Percentiles rank a stretch among this genome's conserved stretches.
phyloP scores from a whole-genome alignment of 2,329 filamentous ascomycete species.

The Pseudohalonectria lignicola region DNA sequence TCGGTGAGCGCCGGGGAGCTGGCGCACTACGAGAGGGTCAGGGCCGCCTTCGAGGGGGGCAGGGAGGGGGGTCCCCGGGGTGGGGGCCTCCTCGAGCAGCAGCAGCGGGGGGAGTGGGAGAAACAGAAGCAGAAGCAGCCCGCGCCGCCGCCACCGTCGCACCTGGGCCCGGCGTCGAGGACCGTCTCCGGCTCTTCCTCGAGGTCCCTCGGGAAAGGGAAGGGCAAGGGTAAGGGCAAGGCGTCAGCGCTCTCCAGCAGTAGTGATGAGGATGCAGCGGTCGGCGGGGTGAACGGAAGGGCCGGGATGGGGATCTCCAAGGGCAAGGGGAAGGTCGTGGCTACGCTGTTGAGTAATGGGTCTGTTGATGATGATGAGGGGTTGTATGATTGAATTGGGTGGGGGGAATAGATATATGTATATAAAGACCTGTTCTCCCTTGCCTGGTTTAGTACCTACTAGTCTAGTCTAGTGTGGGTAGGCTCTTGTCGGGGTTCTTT shows the following conservation, averaged over 20 bases:
- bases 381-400: slow-evolving; percentile 37
- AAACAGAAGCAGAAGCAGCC: slow-evolving; percentile 6
- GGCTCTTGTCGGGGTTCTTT: too few relatives aligned
- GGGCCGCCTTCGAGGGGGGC: slow-evolving; percentile 68
- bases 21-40: slow-evolving; percentile 78
- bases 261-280: slow-evolving; percentile 22
- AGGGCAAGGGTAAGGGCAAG: slow-evolving; percentile 22
- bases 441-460: too few relatives aligned
- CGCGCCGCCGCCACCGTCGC: slow-evolving; percentile 10
- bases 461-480: too few relatives aligned
- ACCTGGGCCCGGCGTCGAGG: slow-evolving; percentile 7
- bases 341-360: slow-evolving; percentile 37
- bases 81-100: slow-evolving; percentile 25
- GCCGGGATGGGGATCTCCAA: slow-evolving; percentile 25
- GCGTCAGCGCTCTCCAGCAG: slow-evolving; percentile 22
- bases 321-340: slow-evolving; percentile 45
- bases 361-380: slow-evolving; percentile 46
- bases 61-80: too few relatives aligned
- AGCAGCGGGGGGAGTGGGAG: not conserved
- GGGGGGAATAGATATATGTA: too few relatives aligned
- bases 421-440: too few relatives aligned
- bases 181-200: slow-evolving; percentile 16
- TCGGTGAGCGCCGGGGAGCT: slow-evolving; percentile 89
- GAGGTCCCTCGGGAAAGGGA: slow-evolving; percentile 23
- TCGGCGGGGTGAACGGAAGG: slow-evolving; percentile 18